Base-by-base conservation (phyloP, 176 grass and related monocot species). In the Miscanthus lutarioriparius region DNA sequence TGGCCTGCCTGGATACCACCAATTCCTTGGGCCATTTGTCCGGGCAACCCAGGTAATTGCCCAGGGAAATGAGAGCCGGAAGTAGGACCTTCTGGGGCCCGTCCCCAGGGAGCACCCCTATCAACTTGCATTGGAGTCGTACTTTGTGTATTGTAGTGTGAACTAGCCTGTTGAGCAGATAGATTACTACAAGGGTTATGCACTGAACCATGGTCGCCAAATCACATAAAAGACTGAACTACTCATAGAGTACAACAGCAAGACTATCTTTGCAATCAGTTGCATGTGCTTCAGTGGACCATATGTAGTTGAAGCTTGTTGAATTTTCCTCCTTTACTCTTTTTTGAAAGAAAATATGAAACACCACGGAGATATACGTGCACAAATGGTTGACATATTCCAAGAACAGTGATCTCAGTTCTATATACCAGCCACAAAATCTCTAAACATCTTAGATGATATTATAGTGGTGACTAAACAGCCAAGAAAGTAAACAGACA, bases 71-170 rank as follows among this genome's bases (percentile, higher is more conserved):
- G 91, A 20, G 83, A 59, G 23, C 78, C 90, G 15, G 41, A 32
- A 79, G 77, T 48, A 4, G 85, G 67, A 33, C 84, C 79, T 79
- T 99, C 93, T 59, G 87, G 75, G 64, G 48, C 81, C 40, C 84
- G 83, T 33, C 85, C 84, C 97, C 97, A 99, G 37, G 84, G 88
- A 66, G 72, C 73, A 39, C 72, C 83, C 91, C 96, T 94, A 56
- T 96, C 97, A 64, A 86, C 82, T 79, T 92, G 91, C 83, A 98
- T 87, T 65, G 87, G 64, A 26, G 76, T 83, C 22, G 80, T 64
- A 65, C 37, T 87, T 86, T 88, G 92, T 66, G 75, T 72, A 87
- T 82, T 91, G 89, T 94, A 98, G 67, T 94, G 93, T 10, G 90
- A 76, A 83, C 70, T 80, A 82, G 73, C 87, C 89, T 93, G 78